phyloP scores from a whole-genome alignment of 805 yeast genomes.

The Yarrowia sp. region DNA sequence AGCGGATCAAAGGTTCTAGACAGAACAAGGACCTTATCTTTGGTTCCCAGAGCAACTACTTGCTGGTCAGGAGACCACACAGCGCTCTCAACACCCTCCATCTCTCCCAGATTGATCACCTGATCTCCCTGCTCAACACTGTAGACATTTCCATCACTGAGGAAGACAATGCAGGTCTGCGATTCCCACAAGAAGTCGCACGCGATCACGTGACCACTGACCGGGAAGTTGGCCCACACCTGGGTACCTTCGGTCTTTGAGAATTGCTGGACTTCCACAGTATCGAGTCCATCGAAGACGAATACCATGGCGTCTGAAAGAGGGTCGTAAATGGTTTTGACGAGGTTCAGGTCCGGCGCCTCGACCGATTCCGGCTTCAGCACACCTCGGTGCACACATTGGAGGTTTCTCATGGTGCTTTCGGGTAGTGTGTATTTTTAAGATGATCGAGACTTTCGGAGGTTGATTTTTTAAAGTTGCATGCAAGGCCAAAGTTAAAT shows the following conservation, averaged over 20 bases:
- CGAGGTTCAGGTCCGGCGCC: conserved; percentile 68
- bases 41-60: conserved; percentile 71
- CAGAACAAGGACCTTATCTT: conserved; percentile 64
- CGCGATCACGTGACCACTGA: conserved; percentile 56
- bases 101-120: conserved; percentile 66
- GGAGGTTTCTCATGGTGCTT: conserved; percentile 44
- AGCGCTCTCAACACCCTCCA: conserved; percentile 72
- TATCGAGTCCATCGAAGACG: conserved; percentile 62
- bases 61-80: conserved; percentile 94
- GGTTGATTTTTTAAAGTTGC: conserved; percentile 27
- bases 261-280: conserved; percentile 76
- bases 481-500: conserved; percentile 21
- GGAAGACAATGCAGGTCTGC: conserved; percentile 69
- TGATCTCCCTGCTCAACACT: conserved; percentile 45
- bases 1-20: conserved; percentile 83
- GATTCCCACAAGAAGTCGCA: conserved; percentile 75
- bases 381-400: conserved; percentile 44
- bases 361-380: conserved; percentile 60
- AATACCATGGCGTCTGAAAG: conserved; percentile 75
- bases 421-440: background rate
- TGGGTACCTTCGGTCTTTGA: conserved; percentile 47
- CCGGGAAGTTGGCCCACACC: conserved; percentile 40
- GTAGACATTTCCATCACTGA: conserved; percentile 76
- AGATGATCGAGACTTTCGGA: conserved; percentile 4
- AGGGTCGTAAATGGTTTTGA: conserved; percentile 67